Base-by-base conservation (phyloP, 768 basidiomycete genomes). In the Royoungia palumana region DNA sequence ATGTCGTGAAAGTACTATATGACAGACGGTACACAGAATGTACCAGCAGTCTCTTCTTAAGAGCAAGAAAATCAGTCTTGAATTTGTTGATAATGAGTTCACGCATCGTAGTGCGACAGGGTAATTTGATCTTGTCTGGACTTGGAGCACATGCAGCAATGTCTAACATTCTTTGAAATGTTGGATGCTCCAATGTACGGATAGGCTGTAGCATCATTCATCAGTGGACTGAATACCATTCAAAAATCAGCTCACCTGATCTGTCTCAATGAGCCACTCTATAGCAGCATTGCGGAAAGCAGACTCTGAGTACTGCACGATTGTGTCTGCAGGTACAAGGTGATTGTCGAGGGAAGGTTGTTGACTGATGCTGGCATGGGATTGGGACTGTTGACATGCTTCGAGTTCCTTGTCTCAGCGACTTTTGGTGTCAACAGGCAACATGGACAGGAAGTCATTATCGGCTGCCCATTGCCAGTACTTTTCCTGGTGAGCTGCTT, bases 1-100 rank as follows among this genome's bases (percentile, higher is more conserved):
- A 24, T 16, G 9, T 49, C 37, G 30, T 27, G 37, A 19, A 1
- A 35, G 17, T 25, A 39, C 5, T 37, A 12, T 7, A 2, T 43
- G 38, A 49, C n/a, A 4, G 5, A 17, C 13, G 27, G 25, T 1
- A 10, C 27, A n/a, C n/a, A n/a, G n/a, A n/a, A 44, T 19, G 10
- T 42, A 51, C 41, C 7, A 1, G 42, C 20, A 51, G 24, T 24
- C 8, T 21, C 40, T 16, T 50, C 39, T 44, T 44, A 36, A 49
- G 49, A 0, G n/a, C 24, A 19, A 50, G 43, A 11, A 49, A 34
- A 6, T 49, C 21, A 1, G 32, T 16, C 48, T 49, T 49, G 36
- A 49, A 49, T 49, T 49, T 49, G 6, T 40, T 50, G 49, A 50
- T 40, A 2, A 50, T 35, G 11, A 27, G 38, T 16, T 44, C 16